Base-by-base conservation (phyloP, 1,139 yeast species). In the Keqinozyma sinolaborantium region DNA sequence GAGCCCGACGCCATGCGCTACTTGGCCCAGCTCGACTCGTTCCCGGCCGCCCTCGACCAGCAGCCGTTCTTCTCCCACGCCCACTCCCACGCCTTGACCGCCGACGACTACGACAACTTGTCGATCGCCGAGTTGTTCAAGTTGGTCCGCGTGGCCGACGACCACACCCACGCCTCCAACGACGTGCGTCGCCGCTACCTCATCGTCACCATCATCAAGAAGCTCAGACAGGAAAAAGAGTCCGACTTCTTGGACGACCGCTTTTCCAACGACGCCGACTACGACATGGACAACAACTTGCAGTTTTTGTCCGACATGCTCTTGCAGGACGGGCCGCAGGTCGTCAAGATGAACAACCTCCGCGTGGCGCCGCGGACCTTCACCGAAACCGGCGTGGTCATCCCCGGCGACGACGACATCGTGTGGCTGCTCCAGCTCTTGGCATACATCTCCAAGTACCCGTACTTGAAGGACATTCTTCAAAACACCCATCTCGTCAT, bases 371-470 rank as follows among this genome's bases (percentile, higher is more conserved):
- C 88, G 5, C 67, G 95, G 38, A 69, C 66, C 30, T 85, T 86
- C 50, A 70, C 80, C 20, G 76, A 81, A 35, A 64, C 73, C 2
- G 95, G 95, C 2, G 79, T 82, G 15, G 73, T 88, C 12, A 74
- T 87, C 8, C 96, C 97, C 1, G 74, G 87, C 39, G 95, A 86
- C 41, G 97, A 90, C 51, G 98, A 92, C 53, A 85, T 92, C 18
- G 80, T 87, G 23, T 88, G 97, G 96, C 83, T 95, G 4, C 67
- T 92, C 33, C 97, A 92, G 57, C 69, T 92, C 21, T 60, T 92
- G 34, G 97, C 97, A 13, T 92, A 88, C 56, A 85, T 90, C 30
- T 87, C 97, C 7, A 92, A 92, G 55, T 90, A 90, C 51, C 83
- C 97, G 1, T 73, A 79, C 38, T 64, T 90, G 52, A 84, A 90